Evolutionary conservation across 129 eudicot genomes (phyloP).

Genomic region (Apium graveolens): DNA sequence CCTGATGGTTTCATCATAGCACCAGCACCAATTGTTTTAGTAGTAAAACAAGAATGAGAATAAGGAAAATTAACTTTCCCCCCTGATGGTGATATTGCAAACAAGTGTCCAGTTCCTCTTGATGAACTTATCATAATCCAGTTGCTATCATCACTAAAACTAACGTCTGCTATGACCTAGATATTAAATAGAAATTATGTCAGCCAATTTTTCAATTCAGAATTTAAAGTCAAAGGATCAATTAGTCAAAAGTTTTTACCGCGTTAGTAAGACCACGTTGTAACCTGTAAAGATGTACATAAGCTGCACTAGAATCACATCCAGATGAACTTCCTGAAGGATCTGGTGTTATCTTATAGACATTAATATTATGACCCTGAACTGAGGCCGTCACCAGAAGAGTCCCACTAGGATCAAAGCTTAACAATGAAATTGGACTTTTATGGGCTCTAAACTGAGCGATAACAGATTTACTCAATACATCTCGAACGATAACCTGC

Average conservation of each 20-base stretch:
- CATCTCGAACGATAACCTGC: slow-evolving; percentile 81
- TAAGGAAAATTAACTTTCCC: slow-evolving; percentile 33
- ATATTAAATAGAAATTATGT: neutral
- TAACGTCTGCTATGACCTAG: slow-evolving; percentile 87
- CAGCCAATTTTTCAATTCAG: neutral
- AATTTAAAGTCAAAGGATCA: slow-evolving; percentile 3
- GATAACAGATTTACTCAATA: slow-evolving; percentile 65
- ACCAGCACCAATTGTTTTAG: slow-evolving; percentile 25
- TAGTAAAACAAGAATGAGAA: slow-evolving; percentile 29
- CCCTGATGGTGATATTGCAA: slow-evolving; percentile 77
- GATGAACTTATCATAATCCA: slow-evolving; percentile 95
- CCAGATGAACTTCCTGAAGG: slow-evolving; percentile 23
- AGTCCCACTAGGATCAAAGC: slow-evolving; percentile 84
- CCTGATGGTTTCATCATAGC: slow-evolving; percentile 21
- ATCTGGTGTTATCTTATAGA: slow-evolving; percentile 58
- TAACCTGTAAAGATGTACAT: slow-evolving; percentile 74
- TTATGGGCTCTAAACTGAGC: slow-evolving; percentile 90
- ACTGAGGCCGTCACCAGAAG: slow-evolving; percentile 90
- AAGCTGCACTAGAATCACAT: slow-evolving; percentile 37
- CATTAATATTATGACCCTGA: slow-evolving; percentile 89
- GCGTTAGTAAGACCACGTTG: slow-evolving; percentile 93
- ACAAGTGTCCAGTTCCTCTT: slow-evolving; percentile 85
- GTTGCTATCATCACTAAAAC: slow-evolving; percentile 82
- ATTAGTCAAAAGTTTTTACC: slow-evolving; percentile 28
- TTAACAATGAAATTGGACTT: slow-evolving; percentile 70